These are phyloP conservation scores for Cryphonectria naterciae DNA, from an alignment of 2,329 filamentous ascomycete genomes.

Conservation along the genomic window DNA sequence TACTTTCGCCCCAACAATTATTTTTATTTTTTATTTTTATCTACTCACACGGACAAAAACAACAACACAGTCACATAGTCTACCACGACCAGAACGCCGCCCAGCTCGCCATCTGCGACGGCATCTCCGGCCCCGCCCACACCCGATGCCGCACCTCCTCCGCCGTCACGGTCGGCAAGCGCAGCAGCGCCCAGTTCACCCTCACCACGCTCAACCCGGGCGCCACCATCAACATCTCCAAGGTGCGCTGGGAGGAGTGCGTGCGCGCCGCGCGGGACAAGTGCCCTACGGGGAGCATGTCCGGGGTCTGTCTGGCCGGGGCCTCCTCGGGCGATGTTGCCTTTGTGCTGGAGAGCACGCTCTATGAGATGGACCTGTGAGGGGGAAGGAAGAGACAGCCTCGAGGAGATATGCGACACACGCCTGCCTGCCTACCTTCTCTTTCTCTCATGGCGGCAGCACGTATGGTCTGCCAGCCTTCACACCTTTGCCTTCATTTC, in stretches of 20 bases:
- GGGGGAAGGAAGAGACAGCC: no score
- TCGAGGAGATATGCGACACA: no score
- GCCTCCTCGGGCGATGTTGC: conserved; percentile 50
- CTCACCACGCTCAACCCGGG: conserved; percentile 47
- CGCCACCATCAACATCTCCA: conserved; percentile 56
- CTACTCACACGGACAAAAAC: background rate
- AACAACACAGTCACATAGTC: conserved; percentile 43
- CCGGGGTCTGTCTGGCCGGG: conserved; percentile 51
- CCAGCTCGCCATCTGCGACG: conserved; percentile 62
- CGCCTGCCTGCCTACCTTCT: no score
- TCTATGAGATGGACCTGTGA: conserved; percentile 13
- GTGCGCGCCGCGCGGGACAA: conserved; percentile 55
- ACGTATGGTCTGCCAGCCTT: background rate
- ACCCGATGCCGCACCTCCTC: conserved; percentile 49
- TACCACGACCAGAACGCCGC: conserved; percentile 63
- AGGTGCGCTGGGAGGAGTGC: conserved; percentile 58
- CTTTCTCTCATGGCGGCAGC: background rate
- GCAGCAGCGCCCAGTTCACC: conserved; percentile 53
- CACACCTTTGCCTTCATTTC: background rate
- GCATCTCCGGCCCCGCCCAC: conserved; percentile 52
- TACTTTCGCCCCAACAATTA: background rate
- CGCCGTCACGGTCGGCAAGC: conserved; percentile 48
- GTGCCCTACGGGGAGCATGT: conserved; percentile 55
- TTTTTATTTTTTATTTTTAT: no score
- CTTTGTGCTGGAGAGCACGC: conserved; percentile 44